These are phyloP conservation scores for Sclerotinia minor DNA, from an alignment of 2,329 filamentous ascomycete genomes.

Conservation along the genomic window DNA sequence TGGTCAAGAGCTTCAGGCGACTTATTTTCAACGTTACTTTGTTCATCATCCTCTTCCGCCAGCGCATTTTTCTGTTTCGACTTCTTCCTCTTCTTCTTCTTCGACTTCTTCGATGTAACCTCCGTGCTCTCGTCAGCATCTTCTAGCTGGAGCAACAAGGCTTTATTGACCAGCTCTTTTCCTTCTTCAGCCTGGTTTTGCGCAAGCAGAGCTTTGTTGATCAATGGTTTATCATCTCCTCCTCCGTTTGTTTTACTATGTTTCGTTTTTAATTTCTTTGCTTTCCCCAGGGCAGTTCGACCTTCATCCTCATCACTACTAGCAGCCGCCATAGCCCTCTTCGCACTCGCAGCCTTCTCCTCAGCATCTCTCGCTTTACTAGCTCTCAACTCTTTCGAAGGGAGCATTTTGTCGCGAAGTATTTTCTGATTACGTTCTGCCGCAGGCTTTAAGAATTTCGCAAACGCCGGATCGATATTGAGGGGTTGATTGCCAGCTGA, in stretches of 20 bases:
- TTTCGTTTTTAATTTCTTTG: conserved; percentile 39
- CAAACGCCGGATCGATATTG: conserved; percentile 39
- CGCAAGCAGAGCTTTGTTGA: conserved; percentile 25
- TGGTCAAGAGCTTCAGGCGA: conserved; percentile 10
- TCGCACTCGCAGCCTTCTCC: conserved; percentile 40
- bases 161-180: conserved; percentile 23
- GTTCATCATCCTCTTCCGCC: conserved; percentile 10
- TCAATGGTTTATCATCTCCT: conserved; percentile 14
- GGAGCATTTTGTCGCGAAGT: conserved; percentile 40
- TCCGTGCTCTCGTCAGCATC: conserved; percentile 16
- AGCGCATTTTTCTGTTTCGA: conserved; percentile 21
- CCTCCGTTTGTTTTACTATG: background rate
- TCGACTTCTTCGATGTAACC: conserved; percentile 23
- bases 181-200: conserved; percentile 8
- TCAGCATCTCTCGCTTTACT: conserved; percentile 41
- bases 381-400: conserved; percentile 38
- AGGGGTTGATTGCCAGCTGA: conserved; percentile 40
- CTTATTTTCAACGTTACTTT: conserved; percentile 7
- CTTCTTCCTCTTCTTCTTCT: conserved; percentile 27
- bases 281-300: conserved; percentile 40
- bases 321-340: conserved; percentile 37
- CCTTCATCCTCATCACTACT: conserved; percentile 44
- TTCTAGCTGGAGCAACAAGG: conserved; percentile 16
- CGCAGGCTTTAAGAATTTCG: conserved; percentile 37
- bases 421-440: conserved; percentile 39